Conservation (phyloP, 805 yeast species). For the Tetrapisispora iriomotensis region DNA sequence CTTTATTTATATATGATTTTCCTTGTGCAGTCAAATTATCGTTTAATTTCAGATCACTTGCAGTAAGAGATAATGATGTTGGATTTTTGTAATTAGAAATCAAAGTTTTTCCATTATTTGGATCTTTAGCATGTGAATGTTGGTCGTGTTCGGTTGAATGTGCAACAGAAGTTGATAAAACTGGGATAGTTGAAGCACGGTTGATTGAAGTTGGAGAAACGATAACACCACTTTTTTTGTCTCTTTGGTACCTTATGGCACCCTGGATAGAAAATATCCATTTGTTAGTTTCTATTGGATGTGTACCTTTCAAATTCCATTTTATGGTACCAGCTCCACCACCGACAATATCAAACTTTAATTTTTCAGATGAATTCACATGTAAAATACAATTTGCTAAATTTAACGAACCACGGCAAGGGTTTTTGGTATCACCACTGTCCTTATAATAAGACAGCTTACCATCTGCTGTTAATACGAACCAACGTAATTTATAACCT, state of each 20-base stretch:
- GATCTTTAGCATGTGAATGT: background rate
- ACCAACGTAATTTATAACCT: constrained; percentile 92
- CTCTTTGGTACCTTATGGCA: constrained; percentile 80
- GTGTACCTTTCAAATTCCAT: constrained; percentile 91
- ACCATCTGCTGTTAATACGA: constrained; percentile 73
- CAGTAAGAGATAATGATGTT: constrained; percentile 14
- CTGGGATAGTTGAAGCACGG: background rate
- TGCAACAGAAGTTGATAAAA: background rate
- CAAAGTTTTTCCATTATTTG: background rate
- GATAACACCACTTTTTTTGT: constrained; percentile 25
- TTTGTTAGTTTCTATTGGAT: constrained; percentile 86
- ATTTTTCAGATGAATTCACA: constrained; percentile 83
- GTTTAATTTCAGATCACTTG: constrained; percentile 22
- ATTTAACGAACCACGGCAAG: constrained; percentile 83
- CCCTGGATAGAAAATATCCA: constrained; percentile 98
- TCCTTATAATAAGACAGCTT: constrained; percentile 78
- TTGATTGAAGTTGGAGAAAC: constrained; percentile 12
- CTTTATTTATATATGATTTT: constrained; percentile 22
- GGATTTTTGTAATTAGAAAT: background rate
- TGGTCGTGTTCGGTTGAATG: background rate
- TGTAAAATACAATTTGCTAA: constrained; percentile 72
- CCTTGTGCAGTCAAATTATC: constrained; percentile 27
- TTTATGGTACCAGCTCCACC: constrained; percentile 52
- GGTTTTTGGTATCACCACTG: constrained; percentile 76
- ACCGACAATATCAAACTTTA: constrained; percentile 80